A percentile compares a stretch with the other conserved stretches of the same genome.
phyloP scores from a whole-genome alignment of 1,284 basidiomycete genomes.

The Tranzscheliella williamsii region DNA sequence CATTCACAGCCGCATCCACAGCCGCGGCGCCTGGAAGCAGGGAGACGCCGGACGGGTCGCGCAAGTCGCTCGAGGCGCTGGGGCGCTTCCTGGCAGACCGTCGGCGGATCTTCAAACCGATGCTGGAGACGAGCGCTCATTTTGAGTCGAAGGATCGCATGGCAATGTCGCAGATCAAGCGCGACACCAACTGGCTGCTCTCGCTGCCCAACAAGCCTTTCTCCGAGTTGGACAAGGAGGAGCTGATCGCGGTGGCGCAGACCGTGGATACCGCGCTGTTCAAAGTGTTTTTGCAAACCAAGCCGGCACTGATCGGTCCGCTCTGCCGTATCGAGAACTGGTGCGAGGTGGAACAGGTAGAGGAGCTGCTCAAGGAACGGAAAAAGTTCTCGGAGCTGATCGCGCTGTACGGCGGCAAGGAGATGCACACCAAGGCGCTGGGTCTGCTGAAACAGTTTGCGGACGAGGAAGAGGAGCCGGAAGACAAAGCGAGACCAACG shows the following conservation, averaged over 20 bases:
- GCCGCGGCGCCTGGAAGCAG: not conserved
- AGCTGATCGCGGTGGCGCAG: conserved; percentile 71
- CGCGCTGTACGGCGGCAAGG: conserved; percentile 88
- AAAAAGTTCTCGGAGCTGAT: conserved; percentile 90
- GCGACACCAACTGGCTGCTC: conserved; percentile 43
- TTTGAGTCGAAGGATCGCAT: conserved; percentile 37
- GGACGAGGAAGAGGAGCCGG: conserved; percentile 73
- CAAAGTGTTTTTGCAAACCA: conserved; percentile 83
- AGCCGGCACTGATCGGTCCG: conserved; percentile 81
- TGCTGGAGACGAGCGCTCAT: conserved; percentile 33
- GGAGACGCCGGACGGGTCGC: conserved; percentile 4
- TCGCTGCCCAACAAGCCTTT: conserved; percentile 42
- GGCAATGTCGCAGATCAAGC: conserved; percentile 44
- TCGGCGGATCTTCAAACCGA: conserved; percentile 54
- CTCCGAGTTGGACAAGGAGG: conserved; percentile 36
- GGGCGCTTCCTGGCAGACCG: conserved; percentile 58
- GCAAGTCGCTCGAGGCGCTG: conserved; percentile 50
- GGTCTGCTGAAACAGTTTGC: conserved; percentile 72
- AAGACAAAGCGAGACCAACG: conserved; percentile 80
- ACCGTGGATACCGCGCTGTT: conserved; percentile 94
- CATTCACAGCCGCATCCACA: not conserved
- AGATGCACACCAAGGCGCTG: conserved; percentile 89
- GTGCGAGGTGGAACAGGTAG: conserved; percentile 95
- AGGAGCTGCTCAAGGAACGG: conserved; percentile 78
- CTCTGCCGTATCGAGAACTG: conserved; percentile 91